Base-by-base conservation (phyloP, 805 yeast genomes). In the Yamadazyma endophytica region DNA sequence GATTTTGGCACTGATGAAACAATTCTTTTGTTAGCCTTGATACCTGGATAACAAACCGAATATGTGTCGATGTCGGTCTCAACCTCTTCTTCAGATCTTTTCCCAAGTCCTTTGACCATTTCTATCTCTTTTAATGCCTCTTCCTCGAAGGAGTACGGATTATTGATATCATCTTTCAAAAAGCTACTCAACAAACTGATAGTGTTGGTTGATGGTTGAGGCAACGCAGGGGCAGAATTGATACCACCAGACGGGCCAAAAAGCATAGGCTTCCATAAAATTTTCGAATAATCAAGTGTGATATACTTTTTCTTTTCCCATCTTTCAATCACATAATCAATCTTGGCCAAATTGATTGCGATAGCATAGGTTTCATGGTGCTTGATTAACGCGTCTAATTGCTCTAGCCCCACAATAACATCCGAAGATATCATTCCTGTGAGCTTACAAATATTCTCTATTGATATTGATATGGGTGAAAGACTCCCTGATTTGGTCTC, bases 371-470 rank as follows among this genome's bases (percentile, higher is more conserved):
- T 64, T 0, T 32, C 35, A 2, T 70, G 64, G 35, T 75, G 66
- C 20, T 68, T 58, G 1, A 75, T 59, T 14, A 92, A 60, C 6
- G 82, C 77, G 16, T 75, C 68, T 17, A 90, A 57, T 35, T 79
- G 82, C 54, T 92, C 98, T 14, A 92, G 61, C 0, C 94, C 95
- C 27, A 83, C 84, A 5, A 90, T 70, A 0, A 89, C 87, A 56
- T 92, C 97, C 9, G 90, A 82, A 6, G 82, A 72, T 2, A 73
- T 79, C 89, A 92, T 83, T 0, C 97, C 97, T 0, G 96, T 85
- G 9, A 75, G 49, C 34, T 71, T 73, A 4, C 89, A 65, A 13
- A 90, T 48, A 30, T 70, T 77, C 14, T 77, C 73, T 11, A 90
- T 69, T 0, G 89, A 73, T n/a, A n/a, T n/a, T n/a, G n/a, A n/a